A percentile compares a stretch with the other conserved stretches of the same genome.
Conservation (phyloP, 2,329 filamentous ascomycete species). For the Fusarium chaquense region DNA sequence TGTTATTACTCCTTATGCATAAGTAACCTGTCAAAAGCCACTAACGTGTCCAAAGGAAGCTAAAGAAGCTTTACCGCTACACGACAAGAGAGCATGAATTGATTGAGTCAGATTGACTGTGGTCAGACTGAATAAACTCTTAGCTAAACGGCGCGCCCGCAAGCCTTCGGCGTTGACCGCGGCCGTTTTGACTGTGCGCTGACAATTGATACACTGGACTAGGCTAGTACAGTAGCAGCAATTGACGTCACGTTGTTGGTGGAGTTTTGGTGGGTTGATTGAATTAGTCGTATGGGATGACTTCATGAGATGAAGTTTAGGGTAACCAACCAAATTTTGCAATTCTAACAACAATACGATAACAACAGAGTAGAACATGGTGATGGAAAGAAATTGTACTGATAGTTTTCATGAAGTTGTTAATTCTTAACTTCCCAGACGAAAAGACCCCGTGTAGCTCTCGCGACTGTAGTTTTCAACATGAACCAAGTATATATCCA, state of each 20-base stretch:
- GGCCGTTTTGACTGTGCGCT: not conserved
- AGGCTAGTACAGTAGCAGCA: not conserved
- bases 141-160: not conserved
- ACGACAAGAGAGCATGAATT: not conserved
- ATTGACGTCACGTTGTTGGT: constrained; percentile 1
- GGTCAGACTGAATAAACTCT: not conserved
- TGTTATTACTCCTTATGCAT: not conserved
- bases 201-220: not conserved
- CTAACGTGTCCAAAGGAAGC: not conserved
- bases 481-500: no score
- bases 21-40: not conserved
- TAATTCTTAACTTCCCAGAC: no score
- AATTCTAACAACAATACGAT: not conserved
- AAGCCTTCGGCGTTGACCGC: not conserved
- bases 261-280: not conserved
- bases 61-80: not conserved
- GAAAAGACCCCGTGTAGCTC: not conserved
- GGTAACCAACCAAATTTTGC: not conserved
- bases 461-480: not conserved
- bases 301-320: not conserved
- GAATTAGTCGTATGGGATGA: not conserved
- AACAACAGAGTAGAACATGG: no score
- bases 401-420: not conserved
- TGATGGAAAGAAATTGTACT: not conserved
- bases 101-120: not conserved